Evolutionary conservation across 805 yeast genomes (phyloP), one percentile per base, ranked within the genome.

Genomic region (Myxozyma mucilagina): DNA sequence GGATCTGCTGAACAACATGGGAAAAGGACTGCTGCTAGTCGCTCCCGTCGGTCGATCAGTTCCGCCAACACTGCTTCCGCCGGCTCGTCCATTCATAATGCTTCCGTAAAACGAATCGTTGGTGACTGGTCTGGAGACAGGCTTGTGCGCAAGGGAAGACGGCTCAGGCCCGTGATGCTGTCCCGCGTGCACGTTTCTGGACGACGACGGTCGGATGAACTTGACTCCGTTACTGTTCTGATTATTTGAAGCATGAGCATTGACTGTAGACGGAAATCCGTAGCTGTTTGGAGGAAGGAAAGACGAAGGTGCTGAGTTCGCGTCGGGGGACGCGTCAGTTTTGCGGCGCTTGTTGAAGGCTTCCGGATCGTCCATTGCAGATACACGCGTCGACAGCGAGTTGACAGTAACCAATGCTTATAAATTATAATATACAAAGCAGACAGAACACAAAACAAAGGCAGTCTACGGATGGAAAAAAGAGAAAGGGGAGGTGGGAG

Each of bases 1-100:
- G 11, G 60, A 50, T 35, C 60, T 38, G 45, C 50, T 60, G 50
- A 60, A 60, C 11, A 60, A 43, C 49, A 60, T 41, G 16, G 64
- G 64, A 50, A 60, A 60, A 34, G 64, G 64, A 34, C 54, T 50
- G n/a, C 35, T 24, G 14, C 14, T 31, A 18, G 53, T 11, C n/a
- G 34, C 24, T 10, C 10, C 16, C 34, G 48, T 44, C 16, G 48
- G 34, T 10, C 48, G 32, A 7, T 4, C 4, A 9, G 51, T 20
- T 36, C 41, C 18, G 9, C 32, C 20, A 45, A 32, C 34, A n/a
- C 39, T 32, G 8, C 20, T 9, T 32, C 51, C 41, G 41, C 16
- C 32, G 24, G 39, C 16, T 32, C 43, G 53, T 20, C 60, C 43
- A 18, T 59, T 48, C 35, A 50, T 20, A 20, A 59, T 13, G 18